Evolutionary conservation across 768 basidiomycete genomes (phyloP), one percentile per base, ranked within the genome.

Genomic region (Fistulinella prunicolor): DNA sequence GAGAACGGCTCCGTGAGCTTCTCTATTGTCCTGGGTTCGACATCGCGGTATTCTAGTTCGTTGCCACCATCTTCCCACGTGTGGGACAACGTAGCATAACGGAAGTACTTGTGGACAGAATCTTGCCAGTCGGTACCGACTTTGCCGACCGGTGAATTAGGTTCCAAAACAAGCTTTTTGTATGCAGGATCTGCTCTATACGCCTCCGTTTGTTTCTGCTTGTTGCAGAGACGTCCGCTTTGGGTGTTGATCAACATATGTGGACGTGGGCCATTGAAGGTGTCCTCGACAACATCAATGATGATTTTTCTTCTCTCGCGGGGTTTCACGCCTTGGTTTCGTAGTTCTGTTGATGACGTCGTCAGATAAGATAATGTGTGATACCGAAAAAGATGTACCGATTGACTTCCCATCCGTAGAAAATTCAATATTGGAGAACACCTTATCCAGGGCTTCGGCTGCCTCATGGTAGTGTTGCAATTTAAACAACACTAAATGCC

Each of bases 21-120:
- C 7, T 54, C 35, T 23, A 61, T 44, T 13, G 44, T 1, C 36
- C 3, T 41, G 6, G 30, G 17, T 23, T 47, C 23, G 23, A 55
- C 21, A 1, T 49, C 29, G 6, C 38, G 40, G 13, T 39, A 54
- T 6, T 42, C 34, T 9, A 50, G 56, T 30, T 60, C 56, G n/a
- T n/a, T n/a, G 6, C 40, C 37, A 0, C 10, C 1, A 1, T 43
- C 47, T 32, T 61, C 60, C 60, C 60, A 61, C 2, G 53, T 61
- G 20, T 61, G 60, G 3, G 60, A 61, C 1, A 61, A 26, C 21
- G 42, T 55, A 3, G 53, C 36, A 32, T 61, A 61, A 9, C 45
- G 38, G 38, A 59, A 62, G 44, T 53, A 62, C 13, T 12, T 2
- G 14, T 0, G 3, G 6, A 61, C n/a, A 6, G 0, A 14, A 17